A percentile compares a stretch with the other conserved stretches of the same genome.
Evolutionary conservation across 2,329 filamentous ascomycete species (phyloP).

Genomic region (Sporothrix inflata): DNA sequence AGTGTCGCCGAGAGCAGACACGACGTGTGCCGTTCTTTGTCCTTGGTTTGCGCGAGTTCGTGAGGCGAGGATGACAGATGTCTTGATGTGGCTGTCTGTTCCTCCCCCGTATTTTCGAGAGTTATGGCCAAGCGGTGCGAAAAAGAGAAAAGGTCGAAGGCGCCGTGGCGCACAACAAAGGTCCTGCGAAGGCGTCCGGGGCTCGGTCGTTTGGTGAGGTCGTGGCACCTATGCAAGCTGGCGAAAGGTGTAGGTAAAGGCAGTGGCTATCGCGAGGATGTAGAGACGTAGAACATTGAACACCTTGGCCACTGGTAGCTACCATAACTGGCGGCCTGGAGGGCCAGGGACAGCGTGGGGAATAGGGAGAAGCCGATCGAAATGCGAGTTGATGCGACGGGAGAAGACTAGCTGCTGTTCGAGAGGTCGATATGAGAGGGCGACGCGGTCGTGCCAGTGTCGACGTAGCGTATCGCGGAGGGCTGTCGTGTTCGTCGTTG

Average conservation of each 20-base stretch:
- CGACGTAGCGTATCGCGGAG: not conserved
- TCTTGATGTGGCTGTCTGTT: not conserved
- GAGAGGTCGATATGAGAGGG: not conserved
- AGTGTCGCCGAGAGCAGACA: not conserved
- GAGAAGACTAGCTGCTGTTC: not conserved
- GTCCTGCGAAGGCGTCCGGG: not conserved
- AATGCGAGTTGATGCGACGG: not conserved
- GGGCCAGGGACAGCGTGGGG: not conserved
- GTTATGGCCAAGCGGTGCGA: not conserved
- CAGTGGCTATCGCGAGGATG: not conserved
- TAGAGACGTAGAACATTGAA: not conserved
- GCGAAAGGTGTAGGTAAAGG: not conserved
- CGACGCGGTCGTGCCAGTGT: not conserved
- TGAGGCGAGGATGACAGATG: not conserved
- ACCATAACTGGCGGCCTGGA: not conserved
- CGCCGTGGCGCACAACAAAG: not conserved
- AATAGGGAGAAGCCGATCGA: not conserved
- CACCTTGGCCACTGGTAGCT: not conserved
- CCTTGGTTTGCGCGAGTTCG: not conserved
- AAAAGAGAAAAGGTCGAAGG: not conserved
- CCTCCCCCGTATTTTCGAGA: not conserved
- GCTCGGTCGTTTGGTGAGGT: not conserved
- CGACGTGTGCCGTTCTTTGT: not conserved
- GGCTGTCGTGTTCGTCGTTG: not conserved
- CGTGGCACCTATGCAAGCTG: not conserved